Base-by-base conservation (phyloP, 306 rosid genomes). In the Cucurbita pepo region DNA sequence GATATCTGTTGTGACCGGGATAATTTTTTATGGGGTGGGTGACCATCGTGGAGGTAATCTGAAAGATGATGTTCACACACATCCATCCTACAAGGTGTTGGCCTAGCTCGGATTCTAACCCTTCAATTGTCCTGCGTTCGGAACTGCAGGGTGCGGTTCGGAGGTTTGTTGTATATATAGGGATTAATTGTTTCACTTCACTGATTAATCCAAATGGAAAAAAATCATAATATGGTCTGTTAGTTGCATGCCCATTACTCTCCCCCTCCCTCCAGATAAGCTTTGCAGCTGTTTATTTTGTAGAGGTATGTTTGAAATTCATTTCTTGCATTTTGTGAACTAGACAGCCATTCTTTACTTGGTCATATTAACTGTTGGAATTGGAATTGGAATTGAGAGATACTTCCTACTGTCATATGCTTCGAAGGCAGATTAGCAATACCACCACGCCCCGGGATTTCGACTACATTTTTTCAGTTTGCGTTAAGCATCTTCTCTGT, bases 101-200 rank as follows among this genome's bases (percentile, higher is more conserved):
- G 78, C 48, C 66, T 63, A 48, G 65, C 72, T 59, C 40, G 72
- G 72, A 63, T 48, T 50, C 78, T 75, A 75, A 75, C 78, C 78
- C 36, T 36, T 75, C 60, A 48, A 56, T 75, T 69, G 36, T 51
- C 78, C 72, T 63, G 73, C 64, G 37, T 75, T 51, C 11, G 63
- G 34, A 65, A 63, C 62, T 52, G 72, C 72, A 52, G 53, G 72
- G 52, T 37, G 61, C 66, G 54, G 72, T 63, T 64, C 62, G 72
- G 73, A 75, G 62, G 72, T 53, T 75, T 75, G 73, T 61, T 75
- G 78, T 75, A 63, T 63, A 75, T 63, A 75, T 75, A 37, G 77
- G 47, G 72, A 75, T 75, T 61, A 64, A 75, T 75, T 60, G 25
- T 62, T 64, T 75, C 62, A 48, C 62, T 75, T 75, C 56, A 75